Evolutionary conservation across 345 rosid genomes (phyloP).

Genomic region (rapeseed (Brassica napus)): DNA sequence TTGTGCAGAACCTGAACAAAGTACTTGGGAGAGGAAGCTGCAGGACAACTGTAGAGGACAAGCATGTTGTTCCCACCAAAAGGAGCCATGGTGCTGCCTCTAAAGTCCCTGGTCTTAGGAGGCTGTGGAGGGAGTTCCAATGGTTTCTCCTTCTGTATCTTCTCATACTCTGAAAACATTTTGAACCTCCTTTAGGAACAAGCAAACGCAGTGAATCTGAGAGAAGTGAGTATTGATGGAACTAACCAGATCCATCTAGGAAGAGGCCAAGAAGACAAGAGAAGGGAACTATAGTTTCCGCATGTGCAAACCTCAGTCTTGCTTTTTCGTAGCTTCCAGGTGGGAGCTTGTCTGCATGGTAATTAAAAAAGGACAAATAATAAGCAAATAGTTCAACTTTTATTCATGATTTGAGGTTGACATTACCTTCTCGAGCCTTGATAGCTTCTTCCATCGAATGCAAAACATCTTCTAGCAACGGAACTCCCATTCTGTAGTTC

Average conservation of each 20-base stretch:
- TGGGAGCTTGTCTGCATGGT: conserved; percentile 57
- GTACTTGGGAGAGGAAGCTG: conserved; percentile 65
- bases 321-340: conserved; percentile 90
- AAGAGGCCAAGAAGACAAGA: conserved; percentile 96
- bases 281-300: conserved; percentile 95
- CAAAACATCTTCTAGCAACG: conserved; percentile 77
- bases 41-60: conserved; percentile 75
- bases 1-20: conserved; percentile 86
- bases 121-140: conserved; percentile 82
- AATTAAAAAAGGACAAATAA: too few relatives aligned
- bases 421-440: conserved; percentile 70
- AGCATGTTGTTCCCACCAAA: conserved; percentile 89
- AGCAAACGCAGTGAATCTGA: background rate
- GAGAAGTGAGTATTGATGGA: conserved; percentile 8
- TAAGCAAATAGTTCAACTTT: background rate
- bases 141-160: conserved; percentile 71
- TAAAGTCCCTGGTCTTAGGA: conserved; percentile 73
- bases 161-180: conserved; percentile 59
- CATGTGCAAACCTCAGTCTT: conserved; percentile 95
- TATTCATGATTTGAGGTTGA: conserved; percentile 7
- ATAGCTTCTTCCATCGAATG: conserved; percentile 91
- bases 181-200: conserved; percentile 2
- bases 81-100: conserved; percentile 76
- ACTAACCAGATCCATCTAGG: conserved; percentile 81
- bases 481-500: conserved; percentile 89